A percentile compares a stretch with the other conserved stretches of the same genome.
Conservation (phyloP, 192 early-diverging fungal genomes). For the Podila horticola region DNA sequence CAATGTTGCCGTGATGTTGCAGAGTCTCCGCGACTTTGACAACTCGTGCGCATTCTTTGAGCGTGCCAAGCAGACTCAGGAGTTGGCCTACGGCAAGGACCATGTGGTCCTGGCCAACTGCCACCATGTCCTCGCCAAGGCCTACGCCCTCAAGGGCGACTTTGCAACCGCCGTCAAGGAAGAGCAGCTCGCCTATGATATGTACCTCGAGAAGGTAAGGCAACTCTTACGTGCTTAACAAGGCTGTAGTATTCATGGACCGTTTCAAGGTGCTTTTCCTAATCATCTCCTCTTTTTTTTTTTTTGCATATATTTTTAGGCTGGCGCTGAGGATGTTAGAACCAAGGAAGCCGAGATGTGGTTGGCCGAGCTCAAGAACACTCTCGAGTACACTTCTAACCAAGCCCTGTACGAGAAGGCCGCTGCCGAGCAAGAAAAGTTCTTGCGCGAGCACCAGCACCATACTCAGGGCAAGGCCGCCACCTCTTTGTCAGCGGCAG, state of each 20-base stretch:
- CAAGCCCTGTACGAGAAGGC: slow-evolving; percentile 42
- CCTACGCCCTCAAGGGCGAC: slow-evolving; percentile 75
- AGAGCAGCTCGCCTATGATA: slow-evolving; percentile 74
- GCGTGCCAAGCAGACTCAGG: slow-evolving; percentile 74
- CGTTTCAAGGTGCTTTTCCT: background rate
- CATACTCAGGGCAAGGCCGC: slow-evolving; percentile 2
- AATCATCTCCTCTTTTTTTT: background rate
- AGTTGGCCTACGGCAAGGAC: slow-evolving; percentile 72
- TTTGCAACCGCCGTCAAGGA: slow-evolving; percentile 78
- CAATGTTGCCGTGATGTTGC: slow-evolving; percentile 80
- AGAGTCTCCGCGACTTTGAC: slow-evolving; percentile 71
- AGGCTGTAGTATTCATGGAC: too few relatives aligned
- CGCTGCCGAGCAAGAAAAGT: slow-evolving; percentile 18
- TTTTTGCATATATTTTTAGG: slow-evolving; percentile 37
- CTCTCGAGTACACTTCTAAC: slow-evolving; percentile 33
- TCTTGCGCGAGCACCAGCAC: slow-evolving; percentile 22
- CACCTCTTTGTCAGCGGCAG: slow-evolving; percentile 36
- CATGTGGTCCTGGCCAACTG: slow-evolving; percentile 60
- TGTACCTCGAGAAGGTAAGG: slow-evolving; percentile 64
- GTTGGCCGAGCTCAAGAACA: slow-evolving; percentile 69
- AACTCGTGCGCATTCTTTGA: slow-evolving; percentile 76
- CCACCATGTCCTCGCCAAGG: slow-evolving; percentile 83
- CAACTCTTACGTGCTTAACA: background rate
- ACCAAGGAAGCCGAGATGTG: slow-evolving; percentile 75
- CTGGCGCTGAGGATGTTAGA: slow-evolving; percentile 77